Evolutionary conservation across 768 basidiomycete species (phyloP).

Genomic region (Atractiella rhizophila): DNA sequence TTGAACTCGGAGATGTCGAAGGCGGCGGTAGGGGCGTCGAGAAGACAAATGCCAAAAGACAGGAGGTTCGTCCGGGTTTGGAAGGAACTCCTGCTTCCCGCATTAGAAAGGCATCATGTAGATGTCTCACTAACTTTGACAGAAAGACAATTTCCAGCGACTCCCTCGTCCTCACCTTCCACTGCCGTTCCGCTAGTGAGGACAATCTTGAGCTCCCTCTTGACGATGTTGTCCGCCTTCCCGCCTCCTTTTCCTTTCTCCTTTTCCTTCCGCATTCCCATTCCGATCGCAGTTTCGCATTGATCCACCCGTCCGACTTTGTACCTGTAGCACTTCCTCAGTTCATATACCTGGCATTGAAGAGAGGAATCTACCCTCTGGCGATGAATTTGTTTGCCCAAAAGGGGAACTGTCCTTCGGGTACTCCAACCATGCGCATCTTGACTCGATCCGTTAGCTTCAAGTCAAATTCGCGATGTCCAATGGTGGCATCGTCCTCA

Average conservation of each 20-base stretch:
- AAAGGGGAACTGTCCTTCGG: slow-evolving; percentile 74
- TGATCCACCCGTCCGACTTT: slow-evolving; percentile 95
- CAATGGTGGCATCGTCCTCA: slow-evolving; percentile 76
- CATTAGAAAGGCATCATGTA: not conserved
- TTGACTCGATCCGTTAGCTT: slow-evolving; percentile 63
- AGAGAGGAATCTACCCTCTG: slow-evolving; percentile 21
- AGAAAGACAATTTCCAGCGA: slow-evolving; percentile 81
- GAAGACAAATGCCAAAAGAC: slow-evolving; percentile 63
- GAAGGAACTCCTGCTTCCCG: slow-evolving; percentile 8
- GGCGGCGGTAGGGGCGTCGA: slow-evolving; percentile 86
- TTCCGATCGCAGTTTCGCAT: slow-evolving; percentile 83
- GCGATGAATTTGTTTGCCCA: slow-evolving; percentile 34
- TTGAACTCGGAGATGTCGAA: slow-evolving; percentile 73
- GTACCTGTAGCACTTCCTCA: slow-evolving; percentile 33
- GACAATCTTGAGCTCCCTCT: slow-evolving; percentile 76
- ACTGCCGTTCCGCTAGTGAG: slow-evolving; percentile 90
- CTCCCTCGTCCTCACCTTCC: slow-evolving; percentile 70
- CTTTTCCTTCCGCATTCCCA: slow-evolving; percentile 74
- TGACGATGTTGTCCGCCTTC: slow-evolving; percentile 50
- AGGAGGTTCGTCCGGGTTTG: slow-evolving; percentile 7
- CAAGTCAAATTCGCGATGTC: slow-evolving; percentile 81
- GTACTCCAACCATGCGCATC: slow-evolving; percentile 98
- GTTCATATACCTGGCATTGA: slow-evolving; percentile 24
- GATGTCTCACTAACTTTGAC: slow-evolving; percentile 29
- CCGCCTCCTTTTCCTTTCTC: slow-evolving; percentile 36